Conservation (phyloP, 345 rosid genomes). For the Anacardium occidentale region DNA sequence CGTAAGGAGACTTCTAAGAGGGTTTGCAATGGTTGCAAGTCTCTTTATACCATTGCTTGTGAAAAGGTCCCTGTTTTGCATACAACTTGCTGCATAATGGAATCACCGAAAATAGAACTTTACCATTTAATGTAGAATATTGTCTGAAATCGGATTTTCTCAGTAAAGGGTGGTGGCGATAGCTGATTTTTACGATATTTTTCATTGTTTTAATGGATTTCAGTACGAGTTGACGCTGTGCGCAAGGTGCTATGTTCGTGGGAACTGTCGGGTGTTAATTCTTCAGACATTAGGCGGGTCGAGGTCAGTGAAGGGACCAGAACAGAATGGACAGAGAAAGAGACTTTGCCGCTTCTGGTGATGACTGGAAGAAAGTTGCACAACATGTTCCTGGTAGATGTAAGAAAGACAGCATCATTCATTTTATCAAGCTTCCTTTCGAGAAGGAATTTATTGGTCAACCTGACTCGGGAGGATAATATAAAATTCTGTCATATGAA, state of each 20-base stretch:
- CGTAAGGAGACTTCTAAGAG: slow-evolving; percentile 51
- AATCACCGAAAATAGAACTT: neutral
- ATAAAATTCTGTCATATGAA: slow-evolving; percentile 32
- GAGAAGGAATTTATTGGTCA: slow-evolving; percentile 61
- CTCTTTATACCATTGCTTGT: slow-evolving; percentile 72
- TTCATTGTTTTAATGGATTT: neutral
- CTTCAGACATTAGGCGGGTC: slow-evolving; percentile 78
- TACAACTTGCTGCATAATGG: too few relatives aligned
- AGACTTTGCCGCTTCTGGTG: slow-evolving; percentile 69
- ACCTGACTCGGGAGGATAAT: slow-evolving; percentile 43
- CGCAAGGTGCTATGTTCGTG: slow-evolving; percentile 93
- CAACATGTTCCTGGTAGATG: slow-evolving; percentile 76
- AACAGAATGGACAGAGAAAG: slow-evolving; percentile 81
- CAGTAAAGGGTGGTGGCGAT: neutral
- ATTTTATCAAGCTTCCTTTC: slow-evolving; percentile 82
- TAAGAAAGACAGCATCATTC: slow-evolving; percentile 77
- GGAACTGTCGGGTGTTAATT: slow-evolving; percentile 72
- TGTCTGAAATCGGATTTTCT: neutral
- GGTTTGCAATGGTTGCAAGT: slow-evolving; percentile 77
- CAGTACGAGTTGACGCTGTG: slow-evolving; percentile 87
- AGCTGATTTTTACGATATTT: neutral
- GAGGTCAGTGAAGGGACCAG: slow-evolving; percentile 71
- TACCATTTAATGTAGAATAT: neutral
- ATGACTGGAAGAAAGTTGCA: slow-evolving; percentile 93
- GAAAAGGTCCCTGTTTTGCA: slow-evolving; percentile 59